Conservation (phyloP, 352 stramenopile species). For the Phytopythium oedochilum region DNA sequence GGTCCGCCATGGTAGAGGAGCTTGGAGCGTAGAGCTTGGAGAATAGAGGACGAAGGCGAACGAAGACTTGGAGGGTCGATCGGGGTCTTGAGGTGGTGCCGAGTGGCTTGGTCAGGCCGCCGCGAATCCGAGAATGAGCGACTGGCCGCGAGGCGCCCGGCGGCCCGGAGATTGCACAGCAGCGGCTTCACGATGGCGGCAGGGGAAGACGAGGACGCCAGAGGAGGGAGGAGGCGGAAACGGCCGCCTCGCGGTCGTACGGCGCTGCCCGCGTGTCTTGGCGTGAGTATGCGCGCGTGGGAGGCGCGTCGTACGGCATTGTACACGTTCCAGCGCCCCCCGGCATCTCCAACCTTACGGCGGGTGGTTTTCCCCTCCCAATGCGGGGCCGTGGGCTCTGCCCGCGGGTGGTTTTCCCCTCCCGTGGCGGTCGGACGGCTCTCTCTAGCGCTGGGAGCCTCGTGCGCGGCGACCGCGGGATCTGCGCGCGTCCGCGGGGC, state of each 20-base stretch:
- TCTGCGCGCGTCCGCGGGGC: too few relatives aligned
- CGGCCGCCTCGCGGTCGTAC: slow-evolving; percentile 20
- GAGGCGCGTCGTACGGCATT: slow-evolving; percentile 15
- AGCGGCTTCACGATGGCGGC: too few relatives aligned
- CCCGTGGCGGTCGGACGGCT: too few relatives aligned
- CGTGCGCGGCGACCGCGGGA: too few relatives aligned
- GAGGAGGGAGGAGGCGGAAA: background rate
- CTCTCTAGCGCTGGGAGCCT: too few relatives aligned
- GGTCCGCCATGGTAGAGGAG: background rate
- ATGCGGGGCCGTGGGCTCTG: background rate
- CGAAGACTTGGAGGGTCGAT: background rate
- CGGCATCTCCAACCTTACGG: background rate
- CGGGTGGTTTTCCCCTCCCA: slow-evolving; percentile 7
- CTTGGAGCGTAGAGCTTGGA: too few relatives aligned
- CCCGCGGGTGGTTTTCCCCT: slow-evolving; percentile 13
- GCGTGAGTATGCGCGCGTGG: slow-evolving; percentile 8
- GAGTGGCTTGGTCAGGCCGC: slow-evolving; percentile 9
- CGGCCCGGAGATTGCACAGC: background rate
- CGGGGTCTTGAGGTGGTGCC: background rate
- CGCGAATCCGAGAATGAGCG: slow-evolving; percentile 19
- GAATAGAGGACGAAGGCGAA: too few relatives aligned
- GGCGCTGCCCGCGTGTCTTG: slow-evolving; percentile 19
- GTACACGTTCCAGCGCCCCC: slow-evolving; percentile 6
- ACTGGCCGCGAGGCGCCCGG: slow-evolving; percentile 8
- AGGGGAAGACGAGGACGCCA: too few relatives aligned